phyloP scores from a whole-genome alignment of 1,284 basidiomycete genomes.

The Schizophyllum amplum region DNA sequence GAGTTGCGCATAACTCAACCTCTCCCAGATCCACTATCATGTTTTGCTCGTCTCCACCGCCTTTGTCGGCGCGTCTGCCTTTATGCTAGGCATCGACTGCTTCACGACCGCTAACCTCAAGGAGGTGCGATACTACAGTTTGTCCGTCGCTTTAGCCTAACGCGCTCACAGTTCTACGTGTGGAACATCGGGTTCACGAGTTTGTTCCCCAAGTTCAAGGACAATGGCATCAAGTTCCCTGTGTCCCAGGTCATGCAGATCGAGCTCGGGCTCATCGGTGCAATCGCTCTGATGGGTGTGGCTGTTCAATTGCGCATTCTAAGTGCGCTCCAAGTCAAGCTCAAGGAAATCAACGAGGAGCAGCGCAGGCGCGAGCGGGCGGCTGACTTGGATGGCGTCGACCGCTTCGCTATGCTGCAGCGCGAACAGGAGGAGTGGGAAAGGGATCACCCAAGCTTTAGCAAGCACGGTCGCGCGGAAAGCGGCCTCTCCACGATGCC shows the following conservation, averaged over 20 bases:
- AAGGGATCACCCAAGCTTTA: constrained; percentile 60
- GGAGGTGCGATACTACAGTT: too few relatives aligned
- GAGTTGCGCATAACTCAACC: constrained; percentile 12
- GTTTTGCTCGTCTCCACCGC: constrained; percentile 78
- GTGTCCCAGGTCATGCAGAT: constrained; percentile 89
- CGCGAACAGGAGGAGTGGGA: constrained; percentile 84
- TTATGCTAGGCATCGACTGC: constrained; percentile 91
- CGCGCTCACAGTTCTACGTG: constrained; percentile 69
- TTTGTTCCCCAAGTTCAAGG: constrained; percentile 70
- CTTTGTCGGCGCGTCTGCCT: constrained; percentile 85
- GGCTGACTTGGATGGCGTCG: constrained; percentile 69
- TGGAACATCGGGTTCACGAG: constrained; percentile 85
- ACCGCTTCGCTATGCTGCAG: constrained; percentile 58
- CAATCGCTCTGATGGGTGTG: constrained; percentile 77
- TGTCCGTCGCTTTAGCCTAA: constrained; percentile 7
- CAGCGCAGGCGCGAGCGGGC: constrained; percentile 67
- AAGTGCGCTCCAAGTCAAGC: constrained; percentile 67
- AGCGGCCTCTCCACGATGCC: constrained; percentile 50
- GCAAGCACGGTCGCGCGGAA: constrained; percentile 51
- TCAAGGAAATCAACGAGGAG: constrained; percentile 74
- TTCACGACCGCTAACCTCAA: constrained; percentile 87
- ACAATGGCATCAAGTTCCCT: constrained; percentile 68
- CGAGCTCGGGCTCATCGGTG: constrained; percentile 81
- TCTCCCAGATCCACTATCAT: constrained; percentile 62
- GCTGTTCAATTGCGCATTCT: constrained; percentile 88